Evolutionary conservation across 768 basidiomycete genomes (phyloP).

Genomic region (Collybia nuda): DNA sequence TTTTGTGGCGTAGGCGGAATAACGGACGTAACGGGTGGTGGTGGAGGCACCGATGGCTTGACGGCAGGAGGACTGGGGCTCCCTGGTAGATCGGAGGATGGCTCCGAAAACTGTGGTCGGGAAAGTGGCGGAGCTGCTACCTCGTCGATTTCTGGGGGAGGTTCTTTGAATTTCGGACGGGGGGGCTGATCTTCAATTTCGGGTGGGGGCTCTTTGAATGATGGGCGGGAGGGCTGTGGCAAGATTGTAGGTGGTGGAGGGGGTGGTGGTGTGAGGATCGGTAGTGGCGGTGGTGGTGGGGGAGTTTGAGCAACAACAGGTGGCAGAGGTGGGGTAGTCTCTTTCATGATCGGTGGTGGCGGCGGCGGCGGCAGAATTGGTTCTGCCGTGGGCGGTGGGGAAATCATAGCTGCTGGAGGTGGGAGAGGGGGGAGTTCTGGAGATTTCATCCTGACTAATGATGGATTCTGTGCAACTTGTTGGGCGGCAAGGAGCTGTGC

Average conservation of each 20-base stretch:
- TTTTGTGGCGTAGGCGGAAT: slow-evolving; percentile 55
- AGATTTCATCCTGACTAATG: slow-evolving; percentile 32
- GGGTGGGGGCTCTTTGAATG: slow-evolving; percentile 63
- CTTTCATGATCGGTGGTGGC: slow-evolving; percentile 18
- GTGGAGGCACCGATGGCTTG: slow-evolving; percentile 25
- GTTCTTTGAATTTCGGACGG: slow-evolving; percentile 59
- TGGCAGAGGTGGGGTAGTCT: slow-evolving; percentile 10
- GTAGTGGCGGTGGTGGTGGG: slow-evolving; percentile 20
- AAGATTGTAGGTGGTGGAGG: slow-evolving; percentile 26
- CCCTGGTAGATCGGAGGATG: slow-evolving; percentile 26
- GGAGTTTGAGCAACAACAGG: slow-evolving; percentile 6
- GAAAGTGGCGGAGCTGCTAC: slow-evolving; percentile 42
- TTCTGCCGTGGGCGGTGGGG: slow-evolving; percentile 18
- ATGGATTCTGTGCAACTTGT: slow-evolving; percentile 57
- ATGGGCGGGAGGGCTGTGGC: slow-evolving; percentile 26
- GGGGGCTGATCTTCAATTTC: slow-evolving; percentile 39
- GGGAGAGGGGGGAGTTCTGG: slow-evolving; percentile 27
- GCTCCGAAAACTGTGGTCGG: slow-evolving; percentile 39
- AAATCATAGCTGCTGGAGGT: slow-evolving; percentile 5
- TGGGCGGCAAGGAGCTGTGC: slow-evolving; percentile 73
- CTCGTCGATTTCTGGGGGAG: slow-evolving; percentile 58
- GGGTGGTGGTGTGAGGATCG: slow-evolving; percentile 19
- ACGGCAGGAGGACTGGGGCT: slow-evolving; percentile 22
- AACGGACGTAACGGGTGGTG: slow-evolving; percentile 37
- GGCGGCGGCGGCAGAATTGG: too few relatives aligned